Conservation (phyloP, 192 early-diverging fungal genomes). For the Backusella psychrophila region DNA sequence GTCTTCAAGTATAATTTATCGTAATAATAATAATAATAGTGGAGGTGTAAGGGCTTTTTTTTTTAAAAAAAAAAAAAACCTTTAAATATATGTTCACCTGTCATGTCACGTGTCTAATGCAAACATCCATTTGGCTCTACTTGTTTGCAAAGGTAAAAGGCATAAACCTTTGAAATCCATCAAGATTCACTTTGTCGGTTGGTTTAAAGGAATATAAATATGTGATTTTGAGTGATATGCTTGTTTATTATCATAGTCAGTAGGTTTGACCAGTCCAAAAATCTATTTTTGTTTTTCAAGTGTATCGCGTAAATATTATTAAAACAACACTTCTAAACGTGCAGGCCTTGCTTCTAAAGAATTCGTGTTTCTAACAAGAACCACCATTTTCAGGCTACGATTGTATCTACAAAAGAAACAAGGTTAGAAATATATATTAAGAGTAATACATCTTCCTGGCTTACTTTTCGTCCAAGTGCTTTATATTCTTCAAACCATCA, state of each 20-base stretch:
- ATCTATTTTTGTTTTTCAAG: no score
- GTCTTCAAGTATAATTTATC: background rate
- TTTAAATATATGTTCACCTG: no score
- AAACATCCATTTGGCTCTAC: no score
- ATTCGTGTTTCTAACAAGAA: constrained; percentile 15
- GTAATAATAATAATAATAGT: background rate
- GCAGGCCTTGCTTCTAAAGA: background rate
- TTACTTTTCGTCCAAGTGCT: constrained; percentile 34
- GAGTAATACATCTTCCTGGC: background rate
- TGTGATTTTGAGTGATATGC: no score
- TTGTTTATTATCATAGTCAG: no score
- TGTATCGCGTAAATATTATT: background rate
- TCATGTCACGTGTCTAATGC: no score
- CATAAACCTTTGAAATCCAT: no score
- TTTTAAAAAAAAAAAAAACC: no score
- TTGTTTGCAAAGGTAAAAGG: no score
- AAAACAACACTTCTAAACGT: constrained; percentile 7
- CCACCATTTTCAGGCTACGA: constrained; percentile 15
- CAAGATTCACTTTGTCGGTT: no score
- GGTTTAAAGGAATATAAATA: no score
- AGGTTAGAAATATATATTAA: background rate
- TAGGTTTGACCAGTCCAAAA: no score
- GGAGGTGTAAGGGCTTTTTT: background rate
- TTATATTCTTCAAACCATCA: constrained; percentile 41
- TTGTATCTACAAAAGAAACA: constrained; percentile 4